A percentile compares a stretch with the other conserved stretches of the same genome.
phyloP scores from a whole-genome alignment of 2,329 filamentous ascomycete species.

The Colletotrichum destructivum region DNA sequence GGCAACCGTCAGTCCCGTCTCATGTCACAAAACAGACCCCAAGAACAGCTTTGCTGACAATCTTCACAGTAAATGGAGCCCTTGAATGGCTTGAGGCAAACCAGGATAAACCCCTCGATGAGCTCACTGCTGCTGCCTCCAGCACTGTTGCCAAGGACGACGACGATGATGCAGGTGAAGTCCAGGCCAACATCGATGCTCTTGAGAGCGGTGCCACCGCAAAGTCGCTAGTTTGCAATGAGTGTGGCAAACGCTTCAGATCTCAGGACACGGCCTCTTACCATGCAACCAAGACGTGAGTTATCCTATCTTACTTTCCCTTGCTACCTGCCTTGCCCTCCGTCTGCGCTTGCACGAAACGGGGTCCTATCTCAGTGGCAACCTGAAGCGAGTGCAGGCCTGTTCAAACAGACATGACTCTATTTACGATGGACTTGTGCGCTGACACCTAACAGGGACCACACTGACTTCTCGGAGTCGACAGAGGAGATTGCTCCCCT shows the following conservation, averaged over 20 bases:
- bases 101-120: conserved; percentile 87
- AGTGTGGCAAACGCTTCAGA: conserved; percentile 93
- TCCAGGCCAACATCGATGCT: conserved; percentile 72
- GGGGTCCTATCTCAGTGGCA: neutral
- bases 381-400: neutral
- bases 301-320: conserved; percentile 23
- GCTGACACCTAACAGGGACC: conserved; percentile 68
- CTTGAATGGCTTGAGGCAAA: conserved; percentile 96
- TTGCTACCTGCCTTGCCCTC: neutral
- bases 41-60: neutral
- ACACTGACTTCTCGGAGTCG: conserved; percentile 93
- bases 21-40: neutral
- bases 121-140: conserved; percentile 72
- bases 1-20: conserved; percentile 76
- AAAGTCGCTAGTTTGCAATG: conserved; percentile 90
- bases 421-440: neutral
- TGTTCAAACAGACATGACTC: neutral
- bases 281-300: conserved; percentile 88
- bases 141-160: conserved; percentile 53
- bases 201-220: conserved; percentile 80
- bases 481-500: conserved; percentile 92
- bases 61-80: conserved; percentile 80
- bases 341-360: neutral
- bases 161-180: conserved; percentile 63
- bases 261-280: conserved; percentile 87